phyloP scores from a whole-genome alignment of 352 stramenopile species.

The Phytopythium ostracodes region DNA sequence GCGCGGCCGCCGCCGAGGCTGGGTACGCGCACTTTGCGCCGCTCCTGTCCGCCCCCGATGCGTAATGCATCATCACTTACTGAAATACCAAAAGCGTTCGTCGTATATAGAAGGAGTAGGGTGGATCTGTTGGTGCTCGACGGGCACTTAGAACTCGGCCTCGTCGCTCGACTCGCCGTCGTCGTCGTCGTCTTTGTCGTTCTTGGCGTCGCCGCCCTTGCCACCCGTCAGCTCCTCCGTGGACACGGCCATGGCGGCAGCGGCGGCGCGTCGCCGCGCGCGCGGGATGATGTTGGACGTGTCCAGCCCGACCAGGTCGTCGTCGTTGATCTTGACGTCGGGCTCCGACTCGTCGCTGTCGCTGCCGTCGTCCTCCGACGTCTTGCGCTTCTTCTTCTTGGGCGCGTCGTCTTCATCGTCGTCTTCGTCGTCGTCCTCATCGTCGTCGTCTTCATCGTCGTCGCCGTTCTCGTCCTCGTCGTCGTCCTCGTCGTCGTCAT shows the following conservation, averaged over 20 bases:
- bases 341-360: slow-evolving; percentile 63
- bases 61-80: background rate
- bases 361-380: slow-evolving; percentile 54
- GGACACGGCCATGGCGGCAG: slow-evolving; percentile 61
- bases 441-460: slow-evolving; percentile 38
- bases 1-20: slow-evolving; percentile 43
- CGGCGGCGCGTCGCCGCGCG: slow-evolving; percentile 59
- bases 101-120: background rate
- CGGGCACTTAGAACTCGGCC: slow-evolving; percentile 67
- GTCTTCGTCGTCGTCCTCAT: slow-evolving; percentile 36
- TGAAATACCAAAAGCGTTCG: background rate
- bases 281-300: slow-evolving; percentile 86
- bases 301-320: slow-evolving; percentile 82
- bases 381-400: slow-evolving; percentile 70
- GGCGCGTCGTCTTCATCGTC: slow-evolving; percentile 49
- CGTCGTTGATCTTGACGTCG: slow-evolving; percentile 82
- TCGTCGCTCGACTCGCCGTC: slow-evolving; percentile 81
- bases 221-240: slow-evolving; percentile 46
- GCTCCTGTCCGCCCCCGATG: slow-evolving; percentile 10
- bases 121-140: background rate
- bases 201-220: slow-evolving; percentile 9
- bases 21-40: slow-evolving; percentile 46
- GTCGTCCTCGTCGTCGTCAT: slow-evolving; percentile 46
- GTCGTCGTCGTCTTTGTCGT: slow-evolving; percentile 40
- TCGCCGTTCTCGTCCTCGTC: slow-evolving; percentile 40